Base-by-base conservation (phyloP, 139 green algal species). In the Raphidocelis subcapitata region DNA sequence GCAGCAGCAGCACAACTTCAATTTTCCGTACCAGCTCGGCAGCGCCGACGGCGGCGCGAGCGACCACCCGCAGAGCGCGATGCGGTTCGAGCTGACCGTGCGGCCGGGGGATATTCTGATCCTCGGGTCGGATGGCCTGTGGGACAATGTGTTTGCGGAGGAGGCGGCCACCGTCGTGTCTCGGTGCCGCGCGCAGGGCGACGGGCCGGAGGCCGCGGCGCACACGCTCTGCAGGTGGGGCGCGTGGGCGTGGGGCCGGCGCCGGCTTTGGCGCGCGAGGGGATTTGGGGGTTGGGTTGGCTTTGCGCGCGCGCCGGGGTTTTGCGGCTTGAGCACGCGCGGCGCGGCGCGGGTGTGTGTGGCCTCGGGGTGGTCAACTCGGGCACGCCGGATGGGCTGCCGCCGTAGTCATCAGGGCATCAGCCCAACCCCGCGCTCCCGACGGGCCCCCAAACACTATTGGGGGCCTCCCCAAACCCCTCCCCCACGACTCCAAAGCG, bases 1-100 rank as follows among this genome's bases (percentile, higher is more conserved):
- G 2, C 84, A 91, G 65, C 94, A 98, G 87, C 94, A 99, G 84
- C 95, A 99, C 81, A 82, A 83, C 68, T 99, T 99, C 88, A 99
- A 99, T 88, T 99, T 97, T 68, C 96, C 96, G 24, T 99, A 88
- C 88, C 93, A 97, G 79, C 76, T 97, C 37, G 89, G 90, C 36
- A 69, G 52, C 4, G 57, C 75, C 36, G 84, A 86, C 65, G 41
- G 41, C 41, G 81, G 73, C 0, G 85, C 87, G 81, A 74, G 75
- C 29, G 86, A 95, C 78, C 64, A 82, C 24, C 83, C 86, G 16
- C 49, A 65, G 24, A 62, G 76, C 61, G 82, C 84, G 2, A 67
- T 87, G 79, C 76, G 67, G 35, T 84, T 85, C 68, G 79, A 82
- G 65, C 56, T 82, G 49, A 10, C 12, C 36, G 69, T 85, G 23